Evolutionary conservation across 139 green algal genomes (phyloP).

Genomic region (Diplosphaera chodatii): DNA sequence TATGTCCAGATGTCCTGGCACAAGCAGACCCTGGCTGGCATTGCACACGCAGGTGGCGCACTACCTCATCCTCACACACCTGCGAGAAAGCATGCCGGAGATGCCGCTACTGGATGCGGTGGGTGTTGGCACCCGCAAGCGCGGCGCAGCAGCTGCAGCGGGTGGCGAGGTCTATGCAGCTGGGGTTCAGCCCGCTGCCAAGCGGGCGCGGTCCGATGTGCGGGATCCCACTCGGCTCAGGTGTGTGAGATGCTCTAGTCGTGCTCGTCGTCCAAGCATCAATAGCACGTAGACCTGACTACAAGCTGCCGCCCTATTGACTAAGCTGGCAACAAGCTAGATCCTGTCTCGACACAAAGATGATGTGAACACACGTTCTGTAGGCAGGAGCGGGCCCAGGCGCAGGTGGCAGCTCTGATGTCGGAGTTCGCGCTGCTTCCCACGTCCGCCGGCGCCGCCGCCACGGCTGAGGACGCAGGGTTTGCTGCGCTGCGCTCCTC

Average conservation of each 20-base stretch:
- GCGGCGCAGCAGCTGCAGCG: background rate
- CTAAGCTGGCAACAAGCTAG: too few species aligned
- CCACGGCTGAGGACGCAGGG: too few species aligned
- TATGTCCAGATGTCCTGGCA: too few species aligned
- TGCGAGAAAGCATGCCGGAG: slow-evolving; percentile 21
- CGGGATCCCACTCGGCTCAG: too few species aligned
- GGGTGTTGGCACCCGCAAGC: slow-evolving; percentile 1
- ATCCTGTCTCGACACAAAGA: too few species aligned
- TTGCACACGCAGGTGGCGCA: slow-evolving; percentile 34
- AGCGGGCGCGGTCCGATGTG: background rate
- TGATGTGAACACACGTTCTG: too few species aligned
- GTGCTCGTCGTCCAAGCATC: too few species aligned
- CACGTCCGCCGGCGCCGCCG: too few species aligned
- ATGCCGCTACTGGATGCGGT: slow-evolving; percentile 24
- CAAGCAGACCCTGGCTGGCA: too few species aligned
- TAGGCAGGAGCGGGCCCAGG: background rate
- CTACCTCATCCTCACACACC: slow-evolving; percentile 54
- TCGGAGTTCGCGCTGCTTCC: background rate
- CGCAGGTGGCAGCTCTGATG: background rate
- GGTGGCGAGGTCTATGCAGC: background rate
- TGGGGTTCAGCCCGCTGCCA: background rate
- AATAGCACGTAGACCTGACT: too few species aligned
- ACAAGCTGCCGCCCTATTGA: too few species aligned
- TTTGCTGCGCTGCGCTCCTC: background rate
- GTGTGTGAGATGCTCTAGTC: too few species aligned